A percentile compares a stretch with the other conserved stretches of the same genome.
These are phyloP conservation scores for Rhodocollybia butyracea DNA, from an alignment of 768 basidiomycete genomes.

Conservation along the genomic window DNA sequence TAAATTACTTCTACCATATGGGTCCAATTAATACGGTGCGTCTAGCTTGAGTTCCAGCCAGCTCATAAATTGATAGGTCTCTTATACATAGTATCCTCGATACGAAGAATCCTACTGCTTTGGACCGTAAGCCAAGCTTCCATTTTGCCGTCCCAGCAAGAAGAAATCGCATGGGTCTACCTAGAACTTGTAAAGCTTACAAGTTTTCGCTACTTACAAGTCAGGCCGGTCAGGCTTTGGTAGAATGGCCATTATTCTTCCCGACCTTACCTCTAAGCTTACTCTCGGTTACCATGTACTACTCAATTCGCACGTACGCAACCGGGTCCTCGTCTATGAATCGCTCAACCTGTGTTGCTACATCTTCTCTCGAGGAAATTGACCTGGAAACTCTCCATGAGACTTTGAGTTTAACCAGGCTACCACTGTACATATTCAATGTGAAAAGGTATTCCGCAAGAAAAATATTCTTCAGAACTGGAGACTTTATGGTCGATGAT, in stretches of 20 bases:
- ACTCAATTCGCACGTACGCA: slow-evolving; percentile 55
- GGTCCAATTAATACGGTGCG: slow-evolving; percentile 27
- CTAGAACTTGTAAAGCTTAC: slow-evolving; percentile 35
- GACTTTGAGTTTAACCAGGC: too few species aligned
- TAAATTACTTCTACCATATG: slow-evolving; percentile 68
- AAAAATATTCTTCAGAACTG: too few species aligned
- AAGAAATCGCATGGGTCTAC: slow-evolving; percentile 2
- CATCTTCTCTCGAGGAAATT: slow-evolving; percentile 62
- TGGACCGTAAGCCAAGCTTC: slow-evolving; percentile 66
- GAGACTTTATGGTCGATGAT: too few species aligned
- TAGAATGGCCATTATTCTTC: too few species aligned
- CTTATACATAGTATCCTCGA: slow-evolving; percentile 60
- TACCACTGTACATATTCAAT: too few species aligned
- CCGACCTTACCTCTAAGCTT: slow-evolving; percentile 43
- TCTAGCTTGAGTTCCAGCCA: neutral
- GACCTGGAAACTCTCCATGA: too few species aligned
- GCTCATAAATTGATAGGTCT: neutral
- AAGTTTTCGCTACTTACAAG: too few species aligned
- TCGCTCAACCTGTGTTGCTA: slow-evolving; percentile 50
- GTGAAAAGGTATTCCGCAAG: too few species aligned
- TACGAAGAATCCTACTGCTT: slow-evolving; percentile 78
- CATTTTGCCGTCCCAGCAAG: slow-evolving; percentile 54
- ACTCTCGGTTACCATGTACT: slow-evolving; percentile 74
- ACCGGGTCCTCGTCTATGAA: slow-evolving; percentile 51
- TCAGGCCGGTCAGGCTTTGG: too few species aligned